Evolutionary conservation across 768 basidiomycete species (phyloP).

Genomic region (Lactifluus hygrophoroides): DNA sequence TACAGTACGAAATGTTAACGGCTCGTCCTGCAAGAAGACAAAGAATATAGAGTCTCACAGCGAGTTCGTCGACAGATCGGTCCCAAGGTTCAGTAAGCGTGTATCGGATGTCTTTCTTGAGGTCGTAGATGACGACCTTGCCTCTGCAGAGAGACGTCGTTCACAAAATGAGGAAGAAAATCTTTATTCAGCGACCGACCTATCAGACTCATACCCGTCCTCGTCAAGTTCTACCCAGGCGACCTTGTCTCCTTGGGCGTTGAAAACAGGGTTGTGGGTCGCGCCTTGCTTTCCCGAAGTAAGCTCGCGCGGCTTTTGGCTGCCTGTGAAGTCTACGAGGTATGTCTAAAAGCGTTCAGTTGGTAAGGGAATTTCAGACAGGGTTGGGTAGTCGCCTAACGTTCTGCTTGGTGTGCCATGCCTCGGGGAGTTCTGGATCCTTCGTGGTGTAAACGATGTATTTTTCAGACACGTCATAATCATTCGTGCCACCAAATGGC

Average conservation of each 20-base stretch:
- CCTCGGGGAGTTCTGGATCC: constrained; percentile 65
- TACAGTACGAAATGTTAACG: not conserved
- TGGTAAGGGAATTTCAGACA: not conserved
- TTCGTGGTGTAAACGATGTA: constrained; percentile 81
- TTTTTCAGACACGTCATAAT: constrained; percentile 64
- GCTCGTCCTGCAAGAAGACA: not conserved
- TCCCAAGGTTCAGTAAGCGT: constrained; percentile 83
- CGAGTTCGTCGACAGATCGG: constrained; percentile 55
- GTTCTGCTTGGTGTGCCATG: constrained; percentile 87
- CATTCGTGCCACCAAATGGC: constrained; percentile 78
- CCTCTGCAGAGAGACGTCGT: constrained; percentile 34
- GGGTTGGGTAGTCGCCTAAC: constrained; percentile 32
- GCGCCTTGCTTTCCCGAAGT: constrained; percentile 85
- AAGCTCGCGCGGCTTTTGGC: constrained; percentile 48
- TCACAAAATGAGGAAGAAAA: not conserved
- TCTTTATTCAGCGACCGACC: constrained; percentile 31
- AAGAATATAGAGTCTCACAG: constrained; percentile 33
- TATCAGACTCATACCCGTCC: constrained; percentile 87
- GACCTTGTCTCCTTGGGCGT: constrained; percentile 52
- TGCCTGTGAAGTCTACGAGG: constrained; percentile 49
- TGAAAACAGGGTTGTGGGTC: constrained; percentile 65
- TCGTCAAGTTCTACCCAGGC: constrained; percentile 85
- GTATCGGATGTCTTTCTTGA: constrained; percentile 54
- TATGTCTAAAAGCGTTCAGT: constrained; percentile 46
- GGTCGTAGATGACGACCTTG: constrained; percentile 73